Conservation (phyloP, 2,329 filamentous ascomycete species). For the Phyllosticta citrichinensis region DNA sequence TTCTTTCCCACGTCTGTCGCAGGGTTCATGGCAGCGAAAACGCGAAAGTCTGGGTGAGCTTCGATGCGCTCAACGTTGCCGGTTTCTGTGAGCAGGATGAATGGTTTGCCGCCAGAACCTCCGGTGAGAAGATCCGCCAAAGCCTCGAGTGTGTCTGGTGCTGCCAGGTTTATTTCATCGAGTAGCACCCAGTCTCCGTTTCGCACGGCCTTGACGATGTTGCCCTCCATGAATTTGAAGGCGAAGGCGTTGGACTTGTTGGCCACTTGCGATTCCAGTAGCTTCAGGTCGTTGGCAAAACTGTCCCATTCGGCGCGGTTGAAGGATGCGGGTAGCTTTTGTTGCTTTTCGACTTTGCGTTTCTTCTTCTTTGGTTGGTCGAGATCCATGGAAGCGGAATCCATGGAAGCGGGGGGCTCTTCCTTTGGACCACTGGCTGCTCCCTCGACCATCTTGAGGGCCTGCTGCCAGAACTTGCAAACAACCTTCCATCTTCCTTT, state of each 20-base stretch:
- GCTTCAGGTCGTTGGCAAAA: constrained; percentile 64
- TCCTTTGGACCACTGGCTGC: constrained; percentile 19
- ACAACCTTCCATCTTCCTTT: constrained; percentile 82
- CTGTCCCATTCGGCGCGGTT: constrained; percentile 68
- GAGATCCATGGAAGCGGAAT: not conserved
- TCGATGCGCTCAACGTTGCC: constrained; percentile 84
- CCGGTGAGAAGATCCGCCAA: constrained; percentile 78
- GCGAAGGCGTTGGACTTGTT: constrained; percentile 68
- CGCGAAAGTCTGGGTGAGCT: constrained; percentile 84
- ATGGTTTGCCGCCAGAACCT: constrained; percentile 61
- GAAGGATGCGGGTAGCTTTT: constrained; percentile 24
- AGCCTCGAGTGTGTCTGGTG: constrained; percentile 87
- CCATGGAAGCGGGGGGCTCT: constrained; percentile 30
- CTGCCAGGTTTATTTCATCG: constrained; percentile 95
- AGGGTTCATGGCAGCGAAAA: constrained; percentile 98
- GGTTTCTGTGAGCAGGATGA: constrained; percentile 82
- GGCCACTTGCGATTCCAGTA: constrained; percentile 71
- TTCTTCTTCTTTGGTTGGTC: constrained; percentile 54
- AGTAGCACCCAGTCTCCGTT: constrained; percentile 96
- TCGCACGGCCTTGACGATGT: constrained; percentile 87
- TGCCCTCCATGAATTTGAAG: constrained; percentile 93
- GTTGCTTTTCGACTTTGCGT: constrained; percentile 47
- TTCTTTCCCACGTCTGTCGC: constrained; percentile 96
- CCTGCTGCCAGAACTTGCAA: constrained; percentile 78
- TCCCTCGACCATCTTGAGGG: constrained; percentile 72